Conservation (phyloP, 73 alveolate species). For the Paramecium octaurelia region DNA sequence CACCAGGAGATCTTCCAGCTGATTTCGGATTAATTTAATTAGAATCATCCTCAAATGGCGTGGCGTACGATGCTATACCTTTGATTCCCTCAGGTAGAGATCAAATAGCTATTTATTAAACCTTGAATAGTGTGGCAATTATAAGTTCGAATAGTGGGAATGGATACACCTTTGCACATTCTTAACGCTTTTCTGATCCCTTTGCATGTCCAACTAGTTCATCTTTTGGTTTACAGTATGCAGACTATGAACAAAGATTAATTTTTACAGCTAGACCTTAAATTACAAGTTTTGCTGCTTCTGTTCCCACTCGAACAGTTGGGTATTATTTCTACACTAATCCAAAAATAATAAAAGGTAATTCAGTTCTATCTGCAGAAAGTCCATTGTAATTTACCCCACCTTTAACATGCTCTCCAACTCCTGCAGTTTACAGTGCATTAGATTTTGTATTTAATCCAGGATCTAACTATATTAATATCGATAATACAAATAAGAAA, state of each 20-base stretch:
- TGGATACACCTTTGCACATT: constrained; percentile 23
- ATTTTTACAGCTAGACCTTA: neutral
- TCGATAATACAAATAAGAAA: neutral
- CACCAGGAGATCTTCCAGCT: neutral
- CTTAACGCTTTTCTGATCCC: constrained; percentile 1
- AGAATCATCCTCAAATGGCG: neutral
- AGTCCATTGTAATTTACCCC: neutral
- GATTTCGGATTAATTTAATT: neutral
- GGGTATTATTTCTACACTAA: neutral
- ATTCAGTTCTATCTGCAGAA: neutral
- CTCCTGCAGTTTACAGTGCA: neutral
- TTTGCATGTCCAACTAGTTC: neutral
- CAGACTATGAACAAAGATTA: neutral
- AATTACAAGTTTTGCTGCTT: neutral
- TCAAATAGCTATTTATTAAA: neutral
- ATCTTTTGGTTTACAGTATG: constrained; percentile 1
- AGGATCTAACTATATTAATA: neutral
- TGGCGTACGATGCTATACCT: neutral
- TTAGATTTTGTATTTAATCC: neutral
- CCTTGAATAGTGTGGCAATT: neutral
- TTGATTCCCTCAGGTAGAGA: constrained; percentile 10
- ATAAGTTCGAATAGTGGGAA: neutral
- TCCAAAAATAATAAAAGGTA: neutral
- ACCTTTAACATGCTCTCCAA: neutral
- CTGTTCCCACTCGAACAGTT: neutral